Evolutionary conservation across 2,329 filamentous ascomycete species (phyloP).

Genomic region (Ascochyta koolunga): DNA sequence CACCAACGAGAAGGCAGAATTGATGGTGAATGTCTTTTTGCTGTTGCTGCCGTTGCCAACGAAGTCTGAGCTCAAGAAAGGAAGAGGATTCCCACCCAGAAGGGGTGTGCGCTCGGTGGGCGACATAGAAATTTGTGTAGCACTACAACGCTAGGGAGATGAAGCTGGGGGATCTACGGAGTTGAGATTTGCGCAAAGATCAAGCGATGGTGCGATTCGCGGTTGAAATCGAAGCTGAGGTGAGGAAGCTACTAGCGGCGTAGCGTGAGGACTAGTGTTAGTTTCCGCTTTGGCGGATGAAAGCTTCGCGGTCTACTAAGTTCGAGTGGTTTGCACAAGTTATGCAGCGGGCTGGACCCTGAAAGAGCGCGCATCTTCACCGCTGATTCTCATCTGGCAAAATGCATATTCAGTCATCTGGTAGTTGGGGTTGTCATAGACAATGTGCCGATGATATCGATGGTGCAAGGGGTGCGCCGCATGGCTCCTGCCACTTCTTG

Average conservation of each 20-base stretch:
- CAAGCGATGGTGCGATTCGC: conserved; percentile 11
- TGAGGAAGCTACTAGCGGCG: conserved; percentile 3
- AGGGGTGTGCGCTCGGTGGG: conserved; percentile 14
- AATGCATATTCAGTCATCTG: not conserved
- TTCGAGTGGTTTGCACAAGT: conserved; percentile 6
- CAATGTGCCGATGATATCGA: not conserved
- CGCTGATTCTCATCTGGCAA: not conserved
- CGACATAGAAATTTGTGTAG: conserved; percentile 2
- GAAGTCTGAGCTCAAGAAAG: conserved; percentile 13
- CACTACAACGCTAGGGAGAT: not conserved
- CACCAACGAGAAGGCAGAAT: conserved; percentile 48
- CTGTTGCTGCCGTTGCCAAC: conserved; percentile 13
- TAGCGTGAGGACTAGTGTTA: conserved; percentile 10
- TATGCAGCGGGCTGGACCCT: not conserved
- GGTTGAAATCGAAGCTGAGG: not conserved
- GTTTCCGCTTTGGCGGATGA: conserved; percentile 15
- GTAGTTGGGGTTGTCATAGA: not conserved
- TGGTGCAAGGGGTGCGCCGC: conserved; percentile 4
- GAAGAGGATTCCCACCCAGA: conserved; percentile 12
- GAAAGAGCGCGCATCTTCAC: not conserved
- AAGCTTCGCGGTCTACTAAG: conserved; percentile 15
- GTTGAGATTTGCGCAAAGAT: not conserved
- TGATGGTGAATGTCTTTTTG: conserved; percentile 37
- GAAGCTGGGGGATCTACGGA: not conserved
- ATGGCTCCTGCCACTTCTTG: not conserved